Base-by-base conservation (phyloP, 371 early-diverging fungal genomes). In the Umbelopsis sp. region DNA sequence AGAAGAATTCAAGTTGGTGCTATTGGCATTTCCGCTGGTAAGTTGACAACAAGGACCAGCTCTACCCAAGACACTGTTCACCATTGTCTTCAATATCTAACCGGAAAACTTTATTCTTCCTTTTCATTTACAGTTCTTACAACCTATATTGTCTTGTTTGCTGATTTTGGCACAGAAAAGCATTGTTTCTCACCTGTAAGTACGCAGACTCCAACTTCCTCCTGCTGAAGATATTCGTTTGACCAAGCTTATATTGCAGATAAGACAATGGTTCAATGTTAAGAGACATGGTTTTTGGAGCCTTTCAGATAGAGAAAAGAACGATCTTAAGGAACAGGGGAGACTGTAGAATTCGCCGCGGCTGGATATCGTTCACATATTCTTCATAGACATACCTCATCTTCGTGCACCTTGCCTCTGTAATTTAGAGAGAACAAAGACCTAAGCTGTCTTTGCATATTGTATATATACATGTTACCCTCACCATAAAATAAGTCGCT, bases 131-230 rank as follows among this genome's bases (percentile, higher is more conserved):
- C 41, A 82, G 83, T 74, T 1, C 48, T 80, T 20, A 73, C 76
- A 22, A 78, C 75, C 20, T 83, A 83, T 69, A 78, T 80, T 25
- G 81, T 78, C 6, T 70, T 83, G 32, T 78, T 79, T 73, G 83
- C 83, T 41, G 83, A 83, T 67, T 83, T 80, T 65, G 83, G 83
- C 25, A 65, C 70, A 38, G 71, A 80, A 63, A 78, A 83, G 10
- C 79, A 80, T 57, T 80, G 83, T 32, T 83, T 79, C 48, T 79
- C 80, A 7, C 76, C 83, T 45, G 83, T 80, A 79, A 71, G 76
- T 69, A 14, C 44, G 16, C 32, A 52, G 0, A 29, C 29, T 1
- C 0, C 0, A 29, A 29, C 29, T 29, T 29, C 29, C 29, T 29
- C 4, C 1, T 29, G 4, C 29, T 14, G 41, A 4, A 50, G 63